Conservation (phyloP, 1,284 basidiomycete species). For the Ganoderma multipileum region DNA sequence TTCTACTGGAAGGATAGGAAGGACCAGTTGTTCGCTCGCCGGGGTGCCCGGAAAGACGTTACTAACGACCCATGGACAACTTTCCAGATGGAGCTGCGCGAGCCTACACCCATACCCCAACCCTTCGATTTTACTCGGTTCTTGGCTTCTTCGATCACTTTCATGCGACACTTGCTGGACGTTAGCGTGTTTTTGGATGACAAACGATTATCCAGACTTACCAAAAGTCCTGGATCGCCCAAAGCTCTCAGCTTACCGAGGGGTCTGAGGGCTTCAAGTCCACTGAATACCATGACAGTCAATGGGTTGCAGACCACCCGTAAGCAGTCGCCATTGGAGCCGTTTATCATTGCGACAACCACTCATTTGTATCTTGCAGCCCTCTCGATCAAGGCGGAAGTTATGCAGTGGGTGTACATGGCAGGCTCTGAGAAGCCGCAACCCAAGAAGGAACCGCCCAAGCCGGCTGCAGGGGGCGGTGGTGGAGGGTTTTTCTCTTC, state of each 20-base stretch:
- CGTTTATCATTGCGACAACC: too few relatives aligned
- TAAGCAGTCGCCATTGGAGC: conserved; percentile 41
- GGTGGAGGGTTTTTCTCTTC: conserved; percentile 77
- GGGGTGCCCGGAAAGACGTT: conserved; percentile 65
- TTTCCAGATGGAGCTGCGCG: conserved; percentile 91
- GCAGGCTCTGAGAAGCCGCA: conserved; percentile 71
- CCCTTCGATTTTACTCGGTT: conserved; percentile 91
- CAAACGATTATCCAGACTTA: conserved; percentile 75
- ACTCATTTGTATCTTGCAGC: conserved; percentile 46
- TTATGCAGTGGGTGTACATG: conserved; percentile 84
- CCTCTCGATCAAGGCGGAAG: conserved; percentile 82
- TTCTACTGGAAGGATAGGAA: conserved; percentile 97
- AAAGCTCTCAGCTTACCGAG: conserved; percentile 64
- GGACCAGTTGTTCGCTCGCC: conserved; percentile 85
- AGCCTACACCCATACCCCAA: conserved; percentile 83
- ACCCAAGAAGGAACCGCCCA: conserved; percentile 40
- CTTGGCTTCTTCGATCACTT: conserved; percentile 92
- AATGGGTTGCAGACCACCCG: conserved; percentile 70
- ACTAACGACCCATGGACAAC: conserved; percentile 76
- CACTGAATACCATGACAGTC: conserved; percentile 70
- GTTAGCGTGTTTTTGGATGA: conserved; percentile 86
- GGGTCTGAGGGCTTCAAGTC: conserved; percentile 55
- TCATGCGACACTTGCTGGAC: conserved; percentile 85
- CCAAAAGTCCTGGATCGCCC: conserved; percentile 71
- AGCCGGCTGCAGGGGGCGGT: conserved; percentile 40